Percentiles rank a stretch among this genome's conserved stretches.
These are phyloP conservation scores for Ascochyta fabae DNA, from an alignment of 2,329 filamentous ascomycete genomes.

Conservation along the genomic window DNA sequence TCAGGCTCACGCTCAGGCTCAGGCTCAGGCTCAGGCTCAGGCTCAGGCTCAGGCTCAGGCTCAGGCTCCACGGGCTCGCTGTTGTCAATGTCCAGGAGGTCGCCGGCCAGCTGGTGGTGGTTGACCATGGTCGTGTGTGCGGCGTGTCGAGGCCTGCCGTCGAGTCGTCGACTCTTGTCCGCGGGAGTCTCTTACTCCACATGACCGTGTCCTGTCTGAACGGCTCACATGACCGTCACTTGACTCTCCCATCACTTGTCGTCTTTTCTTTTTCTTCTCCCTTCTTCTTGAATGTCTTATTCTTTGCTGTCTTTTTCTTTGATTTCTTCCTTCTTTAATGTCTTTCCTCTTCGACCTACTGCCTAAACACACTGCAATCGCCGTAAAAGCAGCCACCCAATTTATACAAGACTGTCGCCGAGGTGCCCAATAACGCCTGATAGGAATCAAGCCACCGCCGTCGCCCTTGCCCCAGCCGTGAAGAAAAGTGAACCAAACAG, in stretches of 20 bases:
- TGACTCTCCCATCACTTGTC: too few species aligned
- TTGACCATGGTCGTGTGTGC: constrained; percentile 35
- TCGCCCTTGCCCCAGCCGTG: neutral
- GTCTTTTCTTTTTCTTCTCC: too few species aligned
- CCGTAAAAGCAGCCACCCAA: neutral
- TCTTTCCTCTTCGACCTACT: too few species aligned
- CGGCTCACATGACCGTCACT: too few species aligned
- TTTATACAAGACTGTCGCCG: constrained; percentile 22
- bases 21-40: too few species aligned
- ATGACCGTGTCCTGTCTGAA: too few species aligned
- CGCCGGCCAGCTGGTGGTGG: constrained; percentile 34
- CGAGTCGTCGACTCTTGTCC: constrained; percentile 17
- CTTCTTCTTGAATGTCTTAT: too few species aligned
- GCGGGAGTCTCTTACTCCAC: constrained; percentile 2
- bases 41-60: too few species aligned
- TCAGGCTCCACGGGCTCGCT: constrained; percentile 15
- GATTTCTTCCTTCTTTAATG: too few species aligned
- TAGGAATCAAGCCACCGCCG: constrained; percentile 13
- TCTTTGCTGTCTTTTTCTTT: too few species aligned
- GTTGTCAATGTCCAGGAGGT: constrained; percentile 41
- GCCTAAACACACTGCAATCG: neutral
- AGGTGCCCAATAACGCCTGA: constrained; percentile 28
- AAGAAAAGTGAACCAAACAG: neutral
- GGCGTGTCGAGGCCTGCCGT: constrained; percentile 13
- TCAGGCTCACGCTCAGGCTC: too few species aligned